Base-by-base conservation (phyloP, 345 rosid genomes). In the Durio zibethinus region DNA sequence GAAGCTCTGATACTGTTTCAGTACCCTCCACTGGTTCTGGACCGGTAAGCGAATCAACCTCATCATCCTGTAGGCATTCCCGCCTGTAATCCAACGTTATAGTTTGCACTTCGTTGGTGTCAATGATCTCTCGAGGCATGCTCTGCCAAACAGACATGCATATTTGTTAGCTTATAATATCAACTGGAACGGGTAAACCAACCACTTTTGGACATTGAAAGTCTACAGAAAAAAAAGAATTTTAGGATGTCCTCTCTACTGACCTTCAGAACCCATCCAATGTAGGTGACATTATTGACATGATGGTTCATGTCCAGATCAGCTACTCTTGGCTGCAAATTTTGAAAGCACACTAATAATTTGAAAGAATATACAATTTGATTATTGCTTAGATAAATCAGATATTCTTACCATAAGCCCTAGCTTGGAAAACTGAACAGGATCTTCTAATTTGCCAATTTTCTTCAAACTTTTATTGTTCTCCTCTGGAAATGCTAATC, bases 291-390 rank as follows among this genome's bases (percentile, higher is more conserved):
- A 67, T 94, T 94, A 71, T 94, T 94, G 52, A 92, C 98, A 67
- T 94, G 97, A 78, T 94, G 97, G 79, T 94, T 94, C 98, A 94
- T 94, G 87, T 94, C 98, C 63, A 94, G 89, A 85, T 94, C 98
- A 71, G 94, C 93, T 89, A 93, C 86, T 84, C 97, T 82, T 3
- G 97, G 97, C 89, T 91, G 89, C 81, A 80, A 57, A 80, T 52
- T 73, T 60, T 18, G 57, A 54, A 62, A 23, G 31, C n/a, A 40
- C 52, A 74, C 1, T 65, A 21, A 77, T 65, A 70, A 76, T 10
- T 6, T 16, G 15, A 61, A 47, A 59, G 21, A 36, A 60, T 52
- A 38, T 16, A 16, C n/a, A 23, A 0, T 0, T 7, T 23, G 16
- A 2, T 12, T 43, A 48, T 7, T 23, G 16, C 7, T 12, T 43